These are phyloP conservation scores for Fusarium cicatricum DNA, from an alignment of 2,329 filamentous ascomycete genomes.

Conservation along the genomic window DNA sequence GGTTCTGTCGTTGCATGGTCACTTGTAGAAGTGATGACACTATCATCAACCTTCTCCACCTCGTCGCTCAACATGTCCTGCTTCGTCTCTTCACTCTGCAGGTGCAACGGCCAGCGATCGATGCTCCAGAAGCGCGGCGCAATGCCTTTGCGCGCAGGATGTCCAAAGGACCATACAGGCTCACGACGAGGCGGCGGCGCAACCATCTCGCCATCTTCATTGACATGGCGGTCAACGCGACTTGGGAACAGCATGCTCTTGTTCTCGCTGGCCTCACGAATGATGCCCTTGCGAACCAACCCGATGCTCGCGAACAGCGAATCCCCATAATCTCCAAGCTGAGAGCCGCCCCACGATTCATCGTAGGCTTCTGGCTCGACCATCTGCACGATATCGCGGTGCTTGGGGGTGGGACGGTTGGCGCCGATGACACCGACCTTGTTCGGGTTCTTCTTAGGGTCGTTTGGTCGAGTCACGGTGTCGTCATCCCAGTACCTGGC, in stretches of 20 bases:
- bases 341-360: conserved; percentile 3
- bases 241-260: conserved; percentile 53
- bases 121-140: conserved; percentile 53
- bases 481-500: conserved; percentile 28
- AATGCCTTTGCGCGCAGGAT: conserved; percentile 30
- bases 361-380: conserved; percentile 42
- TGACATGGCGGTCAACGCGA: conserved; percentile 40
- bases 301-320: conserved; percentile 13
- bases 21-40: not conserved
- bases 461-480: conserved; percentile 24
- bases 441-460: conserved; percentile 18
- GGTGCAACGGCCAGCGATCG: conserved; percentile 57
- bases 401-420: conserved; percentile 28
- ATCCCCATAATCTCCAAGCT: conserved; percentile 16
- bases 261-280: conserved; percentile 55
- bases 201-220: conserved; percentile 20
- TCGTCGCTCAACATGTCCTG: conserved; percentile 24
- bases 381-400: conserved; percentile 44
- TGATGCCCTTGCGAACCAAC: conserved; percentile 50
- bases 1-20: not conserved
- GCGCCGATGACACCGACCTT: not conserved
- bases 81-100: conserved; percentile 46
- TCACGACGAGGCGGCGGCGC: conserved; percentile 39
- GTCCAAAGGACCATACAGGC: conserved; percentile 45
- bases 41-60: conserved; percentile 29